Base-by-base conservation (phyloP, 768 basidiomycete species). In the Russula abietina region DNA sequence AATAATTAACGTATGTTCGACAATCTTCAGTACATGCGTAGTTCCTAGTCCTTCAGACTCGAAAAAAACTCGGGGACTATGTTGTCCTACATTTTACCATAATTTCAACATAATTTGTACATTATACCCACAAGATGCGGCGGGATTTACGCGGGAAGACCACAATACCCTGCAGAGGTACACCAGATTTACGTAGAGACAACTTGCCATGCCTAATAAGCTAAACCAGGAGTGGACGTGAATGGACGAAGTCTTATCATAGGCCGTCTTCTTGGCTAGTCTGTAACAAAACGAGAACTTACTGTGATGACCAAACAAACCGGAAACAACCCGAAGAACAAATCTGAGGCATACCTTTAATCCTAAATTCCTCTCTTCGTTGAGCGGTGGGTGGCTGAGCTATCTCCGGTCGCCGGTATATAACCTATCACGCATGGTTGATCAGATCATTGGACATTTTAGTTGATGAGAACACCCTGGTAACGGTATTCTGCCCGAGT, bases 311-410 rank as follows among this genome's bases (percentile, higher is more conserved):
- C 41, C 43, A 45, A 45, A 45, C 43, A 19, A n/a, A 45, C 43
- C 9, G 39, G 41, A 8, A 45, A 45, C n/a, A 19, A 22, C 36
- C 3, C 36, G 4, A n/a, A 8, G 43, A 45, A n/a, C 2, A n/a
- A n/a, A 10, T 26, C 11, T 26, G 24, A 24, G 4, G 38, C 36
- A 17, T 56, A 71, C 71, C 65, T 68, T 58, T 55, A 73, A 52
- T 11, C 73, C 72, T 45, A 73, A 56, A 36, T 73, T 67, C 28
- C 70, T 64, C 45, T 71, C 72, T 57, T 73, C 72, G 32, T 73
- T n/a, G n/a, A n/a, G n/a, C n/a, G n/a, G n/a, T n/a, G n/a, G n/a
- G n/a, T n/a, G n/a, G n/a, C n/a, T n/a, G n/a, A n/a, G n/a, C n/a
- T n/a, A n/a, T n/a, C n/a, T n/a, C n/a, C n/a, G n/a, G n/a, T n/a